Conservation (phyloP, 1,139 yeast genomes). For the Scheffersomyces titani region DNA sequence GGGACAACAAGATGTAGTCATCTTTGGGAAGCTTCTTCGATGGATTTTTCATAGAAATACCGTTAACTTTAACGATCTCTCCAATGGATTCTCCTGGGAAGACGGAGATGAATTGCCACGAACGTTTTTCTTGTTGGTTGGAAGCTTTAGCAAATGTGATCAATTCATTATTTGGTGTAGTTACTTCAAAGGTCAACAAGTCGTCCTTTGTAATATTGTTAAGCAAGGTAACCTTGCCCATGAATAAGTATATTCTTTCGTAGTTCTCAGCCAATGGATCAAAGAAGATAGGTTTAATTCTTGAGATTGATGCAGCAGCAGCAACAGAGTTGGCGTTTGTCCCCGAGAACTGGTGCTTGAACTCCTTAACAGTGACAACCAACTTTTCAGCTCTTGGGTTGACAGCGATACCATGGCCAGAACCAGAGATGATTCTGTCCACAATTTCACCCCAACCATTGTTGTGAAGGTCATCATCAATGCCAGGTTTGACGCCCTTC, state of each 20-base stretch:
- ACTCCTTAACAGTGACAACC: constrained; percentile 72
- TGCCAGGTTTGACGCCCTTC: constrained; percentile 17
- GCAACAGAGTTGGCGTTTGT: constrained; percentile 40
- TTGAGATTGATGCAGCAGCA: constrained; percentile 53
- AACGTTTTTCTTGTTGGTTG: constrained; percentile 52
- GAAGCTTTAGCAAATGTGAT: constrained; percentile 68
- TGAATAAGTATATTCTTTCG: constrained; percentile 59
- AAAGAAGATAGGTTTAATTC: constrained; percentile 62
- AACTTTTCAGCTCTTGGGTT: constrained; percentile 80
- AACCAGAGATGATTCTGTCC: constrained; percentile 76
- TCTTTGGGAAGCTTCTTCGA: constrained; percentile 39
- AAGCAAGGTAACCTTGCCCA: constrained; percentile 51
- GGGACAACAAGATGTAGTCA: constrained; percentile 59
- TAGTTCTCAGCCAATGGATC: constrained; percentile 62
- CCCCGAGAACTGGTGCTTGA: constrained; percentile 55
- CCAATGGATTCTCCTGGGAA: constrained; percentile 75
- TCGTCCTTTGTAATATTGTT: constrained; percentile 35
- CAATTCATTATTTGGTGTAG: constrained; percentile 47
- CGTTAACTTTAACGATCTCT: constrained; percentile 62
- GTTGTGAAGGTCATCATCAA: constrained; percentile 37
- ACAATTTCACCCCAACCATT: constrained; percentile 91
- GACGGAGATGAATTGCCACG: constrained; percentile 81
- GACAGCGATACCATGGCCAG: constrained; percentile 76
- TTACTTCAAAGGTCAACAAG: constrained; percentile 50
- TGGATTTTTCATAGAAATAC: constrained; percentile 44